Evolutionary conservation across 768 basidiomycete genomes (phyloP).

Genomic region (Zangia roseola): DNA sequence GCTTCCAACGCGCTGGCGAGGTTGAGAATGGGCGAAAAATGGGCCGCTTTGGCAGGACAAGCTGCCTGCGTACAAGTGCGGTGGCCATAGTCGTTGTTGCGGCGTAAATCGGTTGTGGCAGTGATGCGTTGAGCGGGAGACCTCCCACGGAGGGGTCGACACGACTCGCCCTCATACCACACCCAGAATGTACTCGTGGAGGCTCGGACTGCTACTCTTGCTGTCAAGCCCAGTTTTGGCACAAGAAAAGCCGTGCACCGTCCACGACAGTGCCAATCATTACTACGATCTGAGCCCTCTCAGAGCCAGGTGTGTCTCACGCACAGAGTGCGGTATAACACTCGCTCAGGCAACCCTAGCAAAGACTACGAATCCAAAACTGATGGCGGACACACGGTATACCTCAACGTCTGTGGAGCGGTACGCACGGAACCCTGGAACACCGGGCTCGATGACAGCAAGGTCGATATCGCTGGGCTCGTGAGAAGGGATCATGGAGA

Average conservation of each 20-base stretch:
- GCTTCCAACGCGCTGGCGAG: slow-evolving; percentile 21
- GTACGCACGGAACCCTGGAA: slow-evolving; percentile 60
- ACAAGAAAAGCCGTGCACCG: slow-evolving; percentile 60
- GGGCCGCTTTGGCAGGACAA: slow-evolving; percentile 35
- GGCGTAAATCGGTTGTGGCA: slow-evolving; percentile 30
- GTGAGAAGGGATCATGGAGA: slow-evolving; percentile 61
- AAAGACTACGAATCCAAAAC: slow-evolving; percentile 62
- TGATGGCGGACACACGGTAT: slow-evolving; percentile 43
- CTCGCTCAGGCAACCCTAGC: slow-evolving; percentile 36
- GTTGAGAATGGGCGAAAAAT: slow-evolving; percentile 27
- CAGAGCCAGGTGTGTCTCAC: slow-evolving; percentile 46
- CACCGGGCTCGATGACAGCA: slow-evolving; percentile 44
- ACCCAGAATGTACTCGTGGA: slow-evolving; percentile 6
- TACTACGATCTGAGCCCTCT: slow-evolving; percentile 70
- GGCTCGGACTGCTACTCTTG: neutral
- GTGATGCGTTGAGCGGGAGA: slow-evolving; percentile 10
- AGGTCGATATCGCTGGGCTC: slow-evolving; percentile 59
- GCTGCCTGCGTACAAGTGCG: slow-evolving; percentile 60
- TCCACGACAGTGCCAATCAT: slow-evolving; percentile 45
- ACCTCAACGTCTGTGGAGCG: slow-evolving; percentile 64
- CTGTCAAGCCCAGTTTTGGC: slow-evolving; percentile 19
- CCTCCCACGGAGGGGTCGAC: slow-evolving; percentile 27
- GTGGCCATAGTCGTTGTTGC: slow-evolving; percentile 56
- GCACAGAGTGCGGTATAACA: neutral
- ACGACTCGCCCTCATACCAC: slow-evolving; percentile 9